Evolutionary conservation across 495 filamentous ascomycete genomes (phyloP).

Genomic region (Annulohypoxylon stygium): DNA sequence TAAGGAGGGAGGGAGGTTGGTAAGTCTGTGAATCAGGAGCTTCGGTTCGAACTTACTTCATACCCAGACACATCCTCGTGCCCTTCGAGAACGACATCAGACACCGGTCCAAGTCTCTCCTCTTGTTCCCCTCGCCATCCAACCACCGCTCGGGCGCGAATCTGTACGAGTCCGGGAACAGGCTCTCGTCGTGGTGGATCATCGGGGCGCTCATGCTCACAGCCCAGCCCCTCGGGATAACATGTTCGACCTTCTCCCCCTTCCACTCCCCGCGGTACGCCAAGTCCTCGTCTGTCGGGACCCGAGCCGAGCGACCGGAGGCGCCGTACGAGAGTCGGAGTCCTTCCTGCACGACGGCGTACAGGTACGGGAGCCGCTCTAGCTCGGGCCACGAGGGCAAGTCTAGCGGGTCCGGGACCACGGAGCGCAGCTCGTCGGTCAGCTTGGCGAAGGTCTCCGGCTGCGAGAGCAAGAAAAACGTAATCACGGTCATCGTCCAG

Average conservation of each 20-base stretch:
- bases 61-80: conserved; percentile 46
- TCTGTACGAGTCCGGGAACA: conserved; percentile 59
- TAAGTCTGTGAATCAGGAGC: too few species aligned
- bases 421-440: conserved; percentile 50
- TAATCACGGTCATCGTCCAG: conserved; percentile 53
- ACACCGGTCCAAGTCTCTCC: conserved; percentile 33
- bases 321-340: conserved; percentile 60
- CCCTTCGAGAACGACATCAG: conserved; percentile 49
- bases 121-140: conserved; percentile 28
- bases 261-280: conserved; percentile 44
- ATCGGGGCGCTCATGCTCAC: conserved; percentile 58
- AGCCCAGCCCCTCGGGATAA: conserved; percentile 49
- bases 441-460: conserved; percentile 47
- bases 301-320: conserved; percentile 42
- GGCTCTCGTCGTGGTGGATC: conserved; percentile 58
- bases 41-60: conserved; percentile 38
- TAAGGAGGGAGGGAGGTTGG: too few species aligned
- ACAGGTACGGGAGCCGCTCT: conserved; percentile 25
- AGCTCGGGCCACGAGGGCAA: conserved; percentile 39
- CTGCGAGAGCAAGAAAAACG: conserved; percentile 56
- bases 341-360: conserved; percentile 8
- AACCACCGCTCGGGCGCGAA: conserved; percentile 64
- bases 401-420: conserved; percentile 27
- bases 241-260: conserved; percentile 21
- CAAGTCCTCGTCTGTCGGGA: conserved; percentile 50